A percentile compares a stretch with the other conserved stretches of the same genome.
Conservation (phyloP, 768 basidiomycete species). For the Cystobasidium onofrii region DNA sequence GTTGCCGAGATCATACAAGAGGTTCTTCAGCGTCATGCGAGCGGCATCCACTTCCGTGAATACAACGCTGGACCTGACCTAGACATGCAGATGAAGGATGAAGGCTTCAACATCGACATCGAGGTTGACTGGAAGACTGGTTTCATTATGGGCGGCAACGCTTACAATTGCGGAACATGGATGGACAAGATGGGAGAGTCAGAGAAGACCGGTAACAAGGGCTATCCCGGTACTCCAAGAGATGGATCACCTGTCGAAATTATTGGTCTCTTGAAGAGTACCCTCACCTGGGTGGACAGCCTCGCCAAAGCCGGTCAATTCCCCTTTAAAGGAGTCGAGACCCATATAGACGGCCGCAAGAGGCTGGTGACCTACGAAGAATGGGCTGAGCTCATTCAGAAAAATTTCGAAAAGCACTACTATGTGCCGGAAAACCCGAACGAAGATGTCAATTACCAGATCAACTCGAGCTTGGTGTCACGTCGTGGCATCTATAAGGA, state of each 20-base stretch:
- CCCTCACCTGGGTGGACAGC: constrained; percentile 74
- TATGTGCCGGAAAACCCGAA: constrained; percentile 59
- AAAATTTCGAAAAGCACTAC: constrained; percentile 80
- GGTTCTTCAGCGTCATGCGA: constrained; percentile 83
- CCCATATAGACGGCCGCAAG: constrained; percentile 61
- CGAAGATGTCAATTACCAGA: constrained; percentile 62
- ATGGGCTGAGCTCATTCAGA: constrained; percentile 76
- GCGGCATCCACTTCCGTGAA: constrained; percentile 88
- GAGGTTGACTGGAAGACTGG: constrained; percentile 95
- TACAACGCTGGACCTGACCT: constrained; percentile 92
- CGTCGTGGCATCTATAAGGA: constrained; percentile 98
- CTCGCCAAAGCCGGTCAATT: constrained; percentile 62
- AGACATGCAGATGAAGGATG: constrained; percentile 91
- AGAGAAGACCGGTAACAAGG: constrained; percentile 80
- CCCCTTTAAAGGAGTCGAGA: constrained; percentile 82
- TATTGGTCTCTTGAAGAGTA: constrained; percentile 83
- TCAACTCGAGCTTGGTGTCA: constrained; percentile 65
- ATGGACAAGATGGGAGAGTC: constrained; percentile 73
- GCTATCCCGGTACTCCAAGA: constrained; percentile 87
- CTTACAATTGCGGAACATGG: constrained; percentile 84
- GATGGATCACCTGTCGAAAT: constrained; percentile 96
- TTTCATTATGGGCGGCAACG: constrained; percentile 76
- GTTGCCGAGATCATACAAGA: constrained; percentile 95
- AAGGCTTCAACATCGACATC: constrained; percentile 88
- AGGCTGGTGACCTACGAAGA: constrained; percentile 74